Percentiles rank a stretch among this genome's conserved stretches.
Evolutionary conservation across 148 eudicot genomes (phyloP).

Genomic region (Vaccinium vitisidaea): DNA sequence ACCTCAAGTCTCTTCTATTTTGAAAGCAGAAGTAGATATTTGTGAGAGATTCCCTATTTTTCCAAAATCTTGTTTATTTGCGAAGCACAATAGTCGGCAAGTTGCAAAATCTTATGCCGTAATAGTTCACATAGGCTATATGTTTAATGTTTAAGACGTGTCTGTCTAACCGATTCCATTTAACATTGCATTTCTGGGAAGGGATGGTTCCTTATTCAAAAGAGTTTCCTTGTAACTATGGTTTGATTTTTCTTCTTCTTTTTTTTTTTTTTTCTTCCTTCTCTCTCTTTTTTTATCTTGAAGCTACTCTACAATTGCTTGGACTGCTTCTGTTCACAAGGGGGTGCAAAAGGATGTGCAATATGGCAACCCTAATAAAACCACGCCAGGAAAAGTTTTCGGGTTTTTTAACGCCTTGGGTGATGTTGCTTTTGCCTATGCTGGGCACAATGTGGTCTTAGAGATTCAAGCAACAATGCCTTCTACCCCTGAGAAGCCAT

Average conservation of each 20-base stretch:
- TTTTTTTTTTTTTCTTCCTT: too few species aligned
- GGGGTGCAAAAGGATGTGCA: slow-evolving; percentile 22
- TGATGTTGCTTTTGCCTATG: slow-evolving; percentile 38
- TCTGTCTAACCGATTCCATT: background rate
- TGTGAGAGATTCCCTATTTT: background rate
- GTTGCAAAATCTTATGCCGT: background rate
- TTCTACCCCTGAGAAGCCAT: slow-evolving; percentile 36
- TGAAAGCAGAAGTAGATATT: background rate
- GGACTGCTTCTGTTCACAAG: slow-evolving; percentile 28
- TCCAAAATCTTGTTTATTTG: too few species aligned
- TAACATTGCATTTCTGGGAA: background rate
- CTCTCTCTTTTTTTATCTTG: too few species aligned
- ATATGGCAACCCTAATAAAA: slow-evolving; percentile 19
- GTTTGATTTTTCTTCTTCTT: background rate
- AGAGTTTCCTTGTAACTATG: background rate
- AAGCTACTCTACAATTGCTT: slow-evolving; percentile 37
- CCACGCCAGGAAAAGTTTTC: slow-evolving; percentile 23
- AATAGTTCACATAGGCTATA: background rate
- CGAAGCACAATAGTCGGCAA: too few species aligned
- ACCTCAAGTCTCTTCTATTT: background rate
- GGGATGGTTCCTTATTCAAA: background rate
- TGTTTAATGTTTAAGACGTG: background rate
- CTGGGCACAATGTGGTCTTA: slow-evolving; percentile 36
- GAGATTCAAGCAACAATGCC: slow-evolving; percentile 45
- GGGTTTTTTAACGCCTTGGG: slow-evolving; percentile 30